Base-by-base conservation (phyloP, 106 monocot species). In the Platanthera guangdongensis region DNA sequence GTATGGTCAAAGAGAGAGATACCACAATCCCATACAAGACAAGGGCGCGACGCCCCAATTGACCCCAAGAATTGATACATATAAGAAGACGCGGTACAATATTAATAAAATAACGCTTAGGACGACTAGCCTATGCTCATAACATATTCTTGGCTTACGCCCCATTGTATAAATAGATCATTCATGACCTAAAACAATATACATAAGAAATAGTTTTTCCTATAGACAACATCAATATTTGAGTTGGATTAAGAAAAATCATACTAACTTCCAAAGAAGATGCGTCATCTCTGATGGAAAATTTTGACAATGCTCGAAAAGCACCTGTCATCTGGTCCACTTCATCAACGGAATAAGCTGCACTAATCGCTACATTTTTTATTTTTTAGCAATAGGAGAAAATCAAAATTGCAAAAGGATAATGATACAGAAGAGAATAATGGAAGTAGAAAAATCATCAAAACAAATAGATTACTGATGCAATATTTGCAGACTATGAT, bases 341-440 rank as follows among this genome's bases (percentile, higher is more conserved):
- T 78, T 87, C 83, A 72, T 87, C 81, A n/a, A 72, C 59, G 8
- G 81, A 51, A 75, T 87, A 87, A 32, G 83, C 87, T 87, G 81
- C 32, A 72, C 51, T 51, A 6, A 51, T n/a, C 50, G 18, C 19
- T 50, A 51, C 50, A 50, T 21, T 15, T 9, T 21, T 72, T 72
- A 19, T 21, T 15, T 9, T 21, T 72, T 72, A 19, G 22, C 19
- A 72, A 72, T 15, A 71, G 47, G 14, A 65, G 32, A 65, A 65
- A 32, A 65, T 65, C 32, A 65, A 65, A 12, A 32, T 30, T 10
- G 11, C 65, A 65, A 65, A 65, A 10, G 65, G 30, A 30, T 32
- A 12, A 32, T 30, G 65, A 65, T 32, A 53, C 8, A 53, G 8
- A 68, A 9, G 8, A 68, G 30, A 13, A 68, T 68, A 9, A 25